These are phyloP conservation scores for Fusarium beomiforme DNA, from an alignment of 2,329 filamentous ascomycete species.

Conservation along the genomic window DNA sequence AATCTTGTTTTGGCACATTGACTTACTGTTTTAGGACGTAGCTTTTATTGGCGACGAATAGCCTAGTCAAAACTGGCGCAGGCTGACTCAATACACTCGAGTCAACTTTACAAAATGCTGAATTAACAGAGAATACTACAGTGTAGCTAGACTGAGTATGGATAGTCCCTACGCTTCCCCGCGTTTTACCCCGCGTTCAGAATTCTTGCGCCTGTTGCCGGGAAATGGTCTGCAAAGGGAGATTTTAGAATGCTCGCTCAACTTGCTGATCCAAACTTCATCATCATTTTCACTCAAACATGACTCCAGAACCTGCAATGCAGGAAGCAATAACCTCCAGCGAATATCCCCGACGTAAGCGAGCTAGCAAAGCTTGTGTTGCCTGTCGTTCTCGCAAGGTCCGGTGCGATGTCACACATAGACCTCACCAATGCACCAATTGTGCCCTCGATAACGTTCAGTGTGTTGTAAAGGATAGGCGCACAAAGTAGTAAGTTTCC, in stretches of 20 bases:
- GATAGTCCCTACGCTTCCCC: not conserved
- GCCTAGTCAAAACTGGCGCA: not conserved
- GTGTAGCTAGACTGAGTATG: not conserved
- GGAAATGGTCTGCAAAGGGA: not conserved
- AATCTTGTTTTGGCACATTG: not conserved
- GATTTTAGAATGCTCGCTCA: not conserved
- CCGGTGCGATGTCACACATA: conserved; percentile 22
- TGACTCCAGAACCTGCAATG: not conserved
- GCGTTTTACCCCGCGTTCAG: not conserved
- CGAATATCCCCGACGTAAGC: not conserved
- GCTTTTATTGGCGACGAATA: not conserved
- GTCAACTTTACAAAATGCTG: not conserved
- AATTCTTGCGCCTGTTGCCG: too few species aligned
- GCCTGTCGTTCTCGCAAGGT: conserved; percentile 21
- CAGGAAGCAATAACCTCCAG: not conserved
- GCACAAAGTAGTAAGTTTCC: conserved; percentile 15
- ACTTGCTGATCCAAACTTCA: not conserved
- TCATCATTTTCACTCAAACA: not conserved
- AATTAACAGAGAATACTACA: not conserved
- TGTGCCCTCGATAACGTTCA: conserved; percentile 18
- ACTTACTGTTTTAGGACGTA: not conserved
- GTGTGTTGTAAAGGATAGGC: conserved; percentile 18
- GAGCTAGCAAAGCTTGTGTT: conserved; percentile 21
- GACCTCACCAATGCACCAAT: conserved; percentile 18
- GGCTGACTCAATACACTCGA: not conserved